phyloP scores from a whole-genome alignment of 805 yeast species.

The Wickerhamomyces alni region DNA sequence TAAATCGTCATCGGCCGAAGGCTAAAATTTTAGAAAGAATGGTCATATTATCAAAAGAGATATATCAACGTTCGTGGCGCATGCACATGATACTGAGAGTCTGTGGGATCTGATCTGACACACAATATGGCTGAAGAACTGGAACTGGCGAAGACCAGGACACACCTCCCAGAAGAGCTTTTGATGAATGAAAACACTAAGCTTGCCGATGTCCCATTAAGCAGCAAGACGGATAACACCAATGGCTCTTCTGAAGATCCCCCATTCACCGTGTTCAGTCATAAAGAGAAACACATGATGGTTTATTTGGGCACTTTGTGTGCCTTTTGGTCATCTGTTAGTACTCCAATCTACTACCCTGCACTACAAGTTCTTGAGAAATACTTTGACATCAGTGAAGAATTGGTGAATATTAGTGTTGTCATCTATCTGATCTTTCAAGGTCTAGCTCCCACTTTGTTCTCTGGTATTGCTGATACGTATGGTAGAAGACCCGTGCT shows the following conservation, averaged over 20 bases:
- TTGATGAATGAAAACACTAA: not conserved
- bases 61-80: no score
- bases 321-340: conserved; percentile 64
- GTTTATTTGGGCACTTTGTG: conserved; percentile 36
- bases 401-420: conserved; percentile 60
- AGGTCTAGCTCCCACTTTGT: conserved; percentile 67
- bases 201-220: not conserved
- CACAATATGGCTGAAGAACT: no score
- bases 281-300: conserved; percentile 34
- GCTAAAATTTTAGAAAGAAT: no score
- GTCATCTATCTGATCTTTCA: conserved; percentile 74
- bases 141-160: no score
- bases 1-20: no score
- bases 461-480: conserved; percentile 63
- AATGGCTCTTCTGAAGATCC: conserved; percentile 12
- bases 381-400: conserved; percentile 50
- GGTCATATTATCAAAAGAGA: no score
- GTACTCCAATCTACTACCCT: conserved; percentile 78
- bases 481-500: conserved; percentile 70
- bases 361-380: conserved; percentile 54
- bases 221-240: conserved; percentile 17
- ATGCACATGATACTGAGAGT: no score
- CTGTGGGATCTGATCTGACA: no score
- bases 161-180: no score
- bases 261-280: conserved; percentile 36